Percentiles rank a stretch among this genome's conserved stretches.
Conservation (phyloP, 805 yeast species). For the Ogataea glucozyma region DNA sequence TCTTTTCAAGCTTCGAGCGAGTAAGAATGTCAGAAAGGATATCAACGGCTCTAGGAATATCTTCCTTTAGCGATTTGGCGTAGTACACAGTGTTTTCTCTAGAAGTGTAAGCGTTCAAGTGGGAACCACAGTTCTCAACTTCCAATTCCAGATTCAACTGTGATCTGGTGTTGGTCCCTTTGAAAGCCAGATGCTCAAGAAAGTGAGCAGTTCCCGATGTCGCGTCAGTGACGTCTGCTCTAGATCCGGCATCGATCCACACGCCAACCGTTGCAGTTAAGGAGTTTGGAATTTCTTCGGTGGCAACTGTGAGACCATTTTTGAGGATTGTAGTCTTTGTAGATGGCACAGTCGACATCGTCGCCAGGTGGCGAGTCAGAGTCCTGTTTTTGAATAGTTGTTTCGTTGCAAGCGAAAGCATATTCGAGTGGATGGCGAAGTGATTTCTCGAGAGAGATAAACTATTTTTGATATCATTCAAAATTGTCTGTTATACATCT, state of each 20-base stretch:
- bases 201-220: constrained; percentile 97
- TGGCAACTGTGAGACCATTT: constrained; percentile 95
- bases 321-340: constrained; percentile 71
- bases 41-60: constrained; percentile 83
- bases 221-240: constrained; percentile 82
- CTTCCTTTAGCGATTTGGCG: constrained; percentile 80
- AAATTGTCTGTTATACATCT: no score
- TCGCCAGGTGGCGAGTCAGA: constrained; percentile 15
- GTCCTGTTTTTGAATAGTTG: background rate
- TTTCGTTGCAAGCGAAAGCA: constrained; percentile 10
- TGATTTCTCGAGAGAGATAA: no score
- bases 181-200: constrained; percentile 93
- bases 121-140: constrained; percentile 95
- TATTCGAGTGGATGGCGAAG: background rate
- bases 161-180: constrained; percentile 82
- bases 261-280: constrained; percentile 97
- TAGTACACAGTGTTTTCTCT: constrained; percentile 97
- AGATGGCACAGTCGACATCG: constrained; percentile 40
- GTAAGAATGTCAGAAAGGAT: constrained; percentile 89
- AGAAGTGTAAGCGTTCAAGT: constrained; percentile 96
- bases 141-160: constrained; percentile 87
- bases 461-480: no score
- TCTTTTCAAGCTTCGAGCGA: constrained; percentile 73
- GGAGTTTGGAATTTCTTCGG: constrained; percentile 83
- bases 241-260: constrained; percentile 97